Base-by-base conservation (phyloP, 2,329 filamentous ascomycete species). In the Aureobasidium pullulans region DNA sequence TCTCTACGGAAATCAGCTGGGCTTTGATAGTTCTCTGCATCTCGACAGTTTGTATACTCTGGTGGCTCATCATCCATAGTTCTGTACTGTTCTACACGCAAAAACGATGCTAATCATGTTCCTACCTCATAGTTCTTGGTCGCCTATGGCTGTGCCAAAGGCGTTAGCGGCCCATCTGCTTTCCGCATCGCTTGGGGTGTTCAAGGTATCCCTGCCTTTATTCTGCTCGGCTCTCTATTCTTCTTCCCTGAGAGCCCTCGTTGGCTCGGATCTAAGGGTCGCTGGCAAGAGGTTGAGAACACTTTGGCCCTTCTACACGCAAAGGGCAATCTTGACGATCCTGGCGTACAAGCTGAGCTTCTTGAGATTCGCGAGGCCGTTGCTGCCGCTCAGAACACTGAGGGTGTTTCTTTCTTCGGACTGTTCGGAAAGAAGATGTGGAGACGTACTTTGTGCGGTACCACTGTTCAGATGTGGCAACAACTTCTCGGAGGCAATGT, bases 141-240 rank as follows among this genome's bases (percentile, higher is more conserved):
- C 64, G 82, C 85, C 64, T 87, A 88, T 65, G 84, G 84, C 28
- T 79, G 78, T 11, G 81, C 81, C 1, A 79, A 80, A 64, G 52
- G 52, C 2, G 75, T 82, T 40, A 79, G 79, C 47, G 79, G 78
- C 29, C 75, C 74, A 0, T 73, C 77, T 2, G 81, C 81, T 4
- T 87, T 84, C 72, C 79, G 80, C 9, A 81, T 85, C 49, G 82
- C 84, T 2, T 86, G 83, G 83, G 83, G 77, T 31, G 70, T 78
- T 11, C 76, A 78, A 61, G 74, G 73, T 34, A 68, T 78, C 8
- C 76, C 76, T 6, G 76, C 71, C 39, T 67, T 77, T 7, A 67
- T 77, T 48, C 71, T 79, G 16, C 71, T 78, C 64, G 59, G 70
- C n/a, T 73, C 72, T 4, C 67, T 78, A 11, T 75, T 76, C 10